phyloP scores from a whole-genome alignment of 2,329 filamentous ascomycete species.

The Pseudogymnoascus sp. region DNA sequence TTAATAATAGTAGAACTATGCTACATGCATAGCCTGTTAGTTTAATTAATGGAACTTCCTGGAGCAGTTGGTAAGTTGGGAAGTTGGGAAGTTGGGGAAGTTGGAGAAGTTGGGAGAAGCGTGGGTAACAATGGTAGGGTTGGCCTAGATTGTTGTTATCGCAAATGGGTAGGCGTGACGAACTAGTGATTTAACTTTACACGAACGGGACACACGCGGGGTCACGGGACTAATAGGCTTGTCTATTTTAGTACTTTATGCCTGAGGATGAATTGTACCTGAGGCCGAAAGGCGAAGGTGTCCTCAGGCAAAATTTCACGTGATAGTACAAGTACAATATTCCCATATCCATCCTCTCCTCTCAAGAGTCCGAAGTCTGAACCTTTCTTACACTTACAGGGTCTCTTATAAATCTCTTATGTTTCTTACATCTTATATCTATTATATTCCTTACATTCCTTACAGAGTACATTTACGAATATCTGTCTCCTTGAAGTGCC shows the following conservation, averaged over 20 bases:
- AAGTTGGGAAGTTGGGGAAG: neutral
- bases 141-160: neutral
- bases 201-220: neutral
- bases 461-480: neutral
- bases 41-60: neutral
- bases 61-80: neutral
- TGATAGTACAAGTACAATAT: neutral
- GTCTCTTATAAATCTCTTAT: too few species aligned
- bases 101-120: neutral
- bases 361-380: neutral
- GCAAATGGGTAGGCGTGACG: neutral
- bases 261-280: neutral
- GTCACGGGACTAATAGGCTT: neutral
- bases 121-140: neutral
- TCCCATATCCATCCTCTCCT: neutral
- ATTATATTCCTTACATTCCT: neutral
- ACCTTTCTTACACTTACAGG: neutral
- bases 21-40: neutral
- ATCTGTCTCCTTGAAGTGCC: neutral
- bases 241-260: neutral
- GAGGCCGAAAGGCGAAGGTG: neutral
- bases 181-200: neutral
- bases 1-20: neutral
- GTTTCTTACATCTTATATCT: neutral
- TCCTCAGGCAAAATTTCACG: neutral